Conservation (phyloP, 768 basidiomycete genomes). For the Coprinellus micaceus region DNA sequence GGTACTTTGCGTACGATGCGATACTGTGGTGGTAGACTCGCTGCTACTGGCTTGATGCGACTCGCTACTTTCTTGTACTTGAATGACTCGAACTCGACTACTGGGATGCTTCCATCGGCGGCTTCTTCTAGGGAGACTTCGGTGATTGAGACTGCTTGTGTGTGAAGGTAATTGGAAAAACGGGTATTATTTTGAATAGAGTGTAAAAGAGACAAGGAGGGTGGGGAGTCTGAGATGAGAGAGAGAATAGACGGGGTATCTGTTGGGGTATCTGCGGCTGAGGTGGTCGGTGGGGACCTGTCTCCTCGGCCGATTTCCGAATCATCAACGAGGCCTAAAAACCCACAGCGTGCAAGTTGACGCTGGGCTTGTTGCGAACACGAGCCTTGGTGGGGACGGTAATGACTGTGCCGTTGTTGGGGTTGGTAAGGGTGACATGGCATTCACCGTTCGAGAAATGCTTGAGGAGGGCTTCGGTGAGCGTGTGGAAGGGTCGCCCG, state of each 20-base stretch:
- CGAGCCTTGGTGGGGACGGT: slow-evolving; percentile 8
- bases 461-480: slow-evolving; percentile 7
- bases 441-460: slow-evolving; percentile 6
- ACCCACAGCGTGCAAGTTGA: neutral
- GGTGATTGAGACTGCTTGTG: neutral
- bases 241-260: neutral
- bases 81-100: neutral
- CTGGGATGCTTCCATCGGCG: neutral
- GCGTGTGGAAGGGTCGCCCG: slow-evolving; percentile 18
- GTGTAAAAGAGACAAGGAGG: neutral
- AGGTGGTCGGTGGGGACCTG: neutral
- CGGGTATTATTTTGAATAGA: neutral
- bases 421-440: slow-evolving; percentile 13
- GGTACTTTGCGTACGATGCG: slow-evolving; percentile 27
- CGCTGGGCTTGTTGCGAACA: neutral
- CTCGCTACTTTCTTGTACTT: slow-evolving; percentile 33
- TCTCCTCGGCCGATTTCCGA: slow-evolving; percentile 11
- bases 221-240: neutral
- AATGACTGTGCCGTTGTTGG: slow-evolving; percentile 12
- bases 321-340: slow-evolving; percentile 12
- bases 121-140: neutral
- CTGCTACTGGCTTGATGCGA: slow-evolving; percentile 30
- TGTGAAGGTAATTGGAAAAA: neutral
- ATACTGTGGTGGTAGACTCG: slow-evolving; percentile 30
- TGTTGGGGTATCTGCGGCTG: neutral